Base-by-base conservation (phyloP, 306 rosid species). In the Neltuma alba region DNA sequence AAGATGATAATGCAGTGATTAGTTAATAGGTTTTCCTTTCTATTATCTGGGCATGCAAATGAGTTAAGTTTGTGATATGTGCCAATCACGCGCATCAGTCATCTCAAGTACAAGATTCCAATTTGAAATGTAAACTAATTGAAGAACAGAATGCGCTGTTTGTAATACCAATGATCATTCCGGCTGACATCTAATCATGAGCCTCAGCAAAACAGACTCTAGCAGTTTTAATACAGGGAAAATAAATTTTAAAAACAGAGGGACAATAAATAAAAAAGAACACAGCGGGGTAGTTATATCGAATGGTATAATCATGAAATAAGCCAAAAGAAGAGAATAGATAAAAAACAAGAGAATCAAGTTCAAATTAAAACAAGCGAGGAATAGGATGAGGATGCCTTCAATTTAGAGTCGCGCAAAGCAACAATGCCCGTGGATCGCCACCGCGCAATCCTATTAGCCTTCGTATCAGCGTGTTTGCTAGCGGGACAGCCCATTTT, bases 391-490 rank as follows among this genome's bases (percentile, higher is more conserved):
- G 27, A 73, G 41, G 6, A 48, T 70, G 66, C 99, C 99, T 95
- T 95, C 88, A 95, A 83, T 86, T 93, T 93, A 75, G 93, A 86
- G 83, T 93, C 98, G 41, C 96, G 97, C 85, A 95, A 69, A 76
- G 92, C 97, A 60, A 95, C 97, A 85, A 88, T 95, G 81, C 99
- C 97, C 0, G 99, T 95, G 86, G 99, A 88, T 87, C 92, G 91
- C 99, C 99, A 95, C 15, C 97, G 96, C 15, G 97, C 79, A n/a
- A 79, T 38, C 63, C 96, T 82, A 72, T 37, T 84, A 3, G 93
- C 89, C 68, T 89, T 91, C 15, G 91, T 82, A 65, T 93, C 94
- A 9, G 74, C 87, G 81, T 62, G 79, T 81, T 79, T 89, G 89
- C 96, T 95, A 3, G 80, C 70, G 15, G 41, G 58, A 85, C 98